Evolutionary conservation across 306 rosid genomes (phyloP).

Genomic region (Vicia villosa): DNA sequence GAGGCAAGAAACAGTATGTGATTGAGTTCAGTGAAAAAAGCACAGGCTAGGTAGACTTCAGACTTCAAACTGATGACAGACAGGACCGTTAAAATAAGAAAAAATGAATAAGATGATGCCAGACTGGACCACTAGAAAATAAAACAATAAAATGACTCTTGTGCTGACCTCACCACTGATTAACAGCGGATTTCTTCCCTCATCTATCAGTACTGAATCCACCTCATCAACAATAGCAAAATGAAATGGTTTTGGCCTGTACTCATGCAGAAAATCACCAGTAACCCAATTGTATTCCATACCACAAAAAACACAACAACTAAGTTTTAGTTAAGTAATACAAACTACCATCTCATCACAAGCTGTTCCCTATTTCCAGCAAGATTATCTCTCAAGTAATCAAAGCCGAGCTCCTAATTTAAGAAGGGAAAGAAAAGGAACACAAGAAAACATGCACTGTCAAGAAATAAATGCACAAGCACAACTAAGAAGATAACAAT

Average conservation of each 20-base stretch:
- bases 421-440: conserved; percentile 16
- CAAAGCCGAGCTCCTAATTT: conserved; percentile 93
- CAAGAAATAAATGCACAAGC: conserved; percentile 34
- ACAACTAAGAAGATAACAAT: conserved; percentile 29
- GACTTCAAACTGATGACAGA: background rate
- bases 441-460: conserved; percentile 14
- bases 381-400: conserved; percentile 94
- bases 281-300: conserved; percentile 23
- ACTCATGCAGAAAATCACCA: conserved; percentile 36
- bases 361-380: conserved; percentile 78
- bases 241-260: conserved; percentile 97
- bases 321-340: conserved; percentile 25
- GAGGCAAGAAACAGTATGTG: conserved; percentile 29
- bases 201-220: conserved; percentile 93
- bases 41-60: background rate
- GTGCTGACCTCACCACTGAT: conserved; percentile 88
- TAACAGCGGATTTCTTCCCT: conserved; percentile 96
- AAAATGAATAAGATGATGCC: conserved; percentile 6
- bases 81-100: background rate
- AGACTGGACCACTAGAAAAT: conserved; percentile 9
- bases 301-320: conserved; percentile 20
- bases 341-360: conserved; percentile 92
- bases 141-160: background rate
- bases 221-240: conserved; percentile 98
- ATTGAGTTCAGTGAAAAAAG: conserved; percentile 26